Percentiles rank a stretch among this genome's conserved stretches.
Evolutionary conservation across 2,329 filamentous ascomycete species (phyloP).

Genomic region (Phaeosphaeria sp.): DNA sequence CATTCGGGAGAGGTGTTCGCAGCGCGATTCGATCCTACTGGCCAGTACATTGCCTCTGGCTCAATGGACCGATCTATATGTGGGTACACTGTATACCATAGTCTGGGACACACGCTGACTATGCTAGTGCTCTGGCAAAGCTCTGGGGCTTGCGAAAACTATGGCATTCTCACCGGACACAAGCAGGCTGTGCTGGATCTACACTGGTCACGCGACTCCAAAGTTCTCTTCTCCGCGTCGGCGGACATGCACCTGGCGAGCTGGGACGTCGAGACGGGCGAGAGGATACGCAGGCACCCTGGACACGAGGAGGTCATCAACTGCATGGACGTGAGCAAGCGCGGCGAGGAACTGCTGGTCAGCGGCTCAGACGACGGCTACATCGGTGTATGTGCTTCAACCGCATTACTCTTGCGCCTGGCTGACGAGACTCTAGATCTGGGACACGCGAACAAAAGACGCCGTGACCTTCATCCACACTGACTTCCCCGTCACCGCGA

Average conservation of each 20-base stretch:
- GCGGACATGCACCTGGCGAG: constrained; percentile 92
- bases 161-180: constrained; percentile 86
- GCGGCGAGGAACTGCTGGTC: constrained; percentile 88
- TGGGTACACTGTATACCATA: constrained; percentile 54
- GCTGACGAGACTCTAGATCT: constrained; percentile 62
- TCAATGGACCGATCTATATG: constrained; percentile 93
- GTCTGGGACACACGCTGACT: constrained; percentile 20
- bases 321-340: constrained; percentile 82
- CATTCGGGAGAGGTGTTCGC: constrained; percentile 86
- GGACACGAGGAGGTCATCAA: constrained; percentile 98
- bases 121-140: constrained; percentile 86
- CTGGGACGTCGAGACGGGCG: constrained; percentile 93
- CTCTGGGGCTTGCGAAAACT: constrained; percentile 92
- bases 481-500: constrained; percentile 88
- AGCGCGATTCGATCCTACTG: constrained; percentile 86
- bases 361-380: constrained; percentile 93
- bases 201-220: constrained; percentile 95
- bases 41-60: constrained; percentile 88
- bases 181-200: constrained; percentile 89
- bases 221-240: constrained; percentile 88
- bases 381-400: constrained; percentile 64
- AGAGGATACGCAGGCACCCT: constrained; percentile 86
- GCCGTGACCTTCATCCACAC: constrained; percentile 88
- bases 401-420: background rate
- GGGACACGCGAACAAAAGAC: constrained; percentile 91